Evolutionary conservation across 106 monocot genomes (phyloP), one percentile per base, ranked within the genome.

Genomic region (Dioscorea dumetorum): DNA sequence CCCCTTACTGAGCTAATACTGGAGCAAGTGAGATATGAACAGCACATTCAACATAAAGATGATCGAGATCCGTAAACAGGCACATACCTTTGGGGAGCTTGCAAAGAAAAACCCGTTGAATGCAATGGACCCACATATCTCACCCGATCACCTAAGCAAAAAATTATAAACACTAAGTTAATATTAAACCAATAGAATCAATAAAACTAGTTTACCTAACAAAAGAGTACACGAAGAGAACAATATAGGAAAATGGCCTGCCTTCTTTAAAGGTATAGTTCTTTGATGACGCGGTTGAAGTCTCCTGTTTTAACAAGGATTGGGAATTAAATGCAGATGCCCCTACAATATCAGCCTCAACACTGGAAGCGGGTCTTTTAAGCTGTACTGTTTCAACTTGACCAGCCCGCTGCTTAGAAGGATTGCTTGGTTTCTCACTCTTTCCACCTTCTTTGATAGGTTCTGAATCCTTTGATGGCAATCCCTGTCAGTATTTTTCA

Each of bases 201-300:
- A 41, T 41, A 2, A 10, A 41, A 41, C 41, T 41, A 41, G 41
- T 2, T 41, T 41, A 41, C 41, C 41, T 41, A 34, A 41, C 41
- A 41, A 41, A 41, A 41, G 28, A 41, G 41, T 41, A 41, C 10
- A 41, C 41, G 10, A 41, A 3, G 41, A 41, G 41, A 41, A 41
- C 41, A 41, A 41, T 41, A 41, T 41, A 41, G 41, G 0, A 41
- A 6, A 10, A 41, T 5, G 69, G 0, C 66, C 77, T 83, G 67
- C 97, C 97, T 92, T 97, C 88, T 89, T 84, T 89, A 61, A 89
- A 97, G 61, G 72, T 82, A 76, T 89, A 81, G 31, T 57, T 74
- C 72, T 89, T 97, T 66, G 92, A 89, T 63, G 97, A 74, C 35
- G 92, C 87, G 19, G 91, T 88, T 49, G 91, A 92, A 48, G 76